Conservation (phyloP, 768 basidiomycete genomes). For the Leccinellum luteum region DNA sequence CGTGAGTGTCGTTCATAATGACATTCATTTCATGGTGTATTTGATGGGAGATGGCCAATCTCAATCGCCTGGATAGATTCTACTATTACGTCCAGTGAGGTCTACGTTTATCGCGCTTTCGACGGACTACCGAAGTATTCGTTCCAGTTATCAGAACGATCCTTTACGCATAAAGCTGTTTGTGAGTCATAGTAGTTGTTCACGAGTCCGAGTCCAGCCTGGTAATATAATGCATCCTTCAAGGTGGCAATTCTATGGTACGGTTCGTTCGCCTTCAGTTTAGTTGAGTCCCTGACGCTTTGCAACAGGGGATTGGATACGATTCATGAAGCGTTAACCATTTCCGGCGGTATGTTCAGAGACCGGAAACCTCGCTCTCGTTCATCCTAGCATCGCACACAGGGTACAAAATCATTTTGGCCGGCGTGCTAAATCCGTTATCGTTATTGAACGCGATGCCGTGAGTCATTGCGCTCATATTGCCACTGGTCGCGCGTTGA, state of each 20-base stretch:
- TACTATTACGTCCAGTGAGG: slow-evolving; percentile 4
- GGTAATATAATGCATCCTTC: not conserved
- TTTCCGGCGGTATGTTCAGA: slow-evolving; percentile 8
- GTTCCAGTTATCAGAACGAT: slow-evolving; percentile 9
- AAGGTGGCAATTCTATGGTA: slow-evolving; percentile 17
- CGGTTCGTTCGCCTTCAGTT: not conserved
- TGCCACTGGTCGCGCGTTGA: not conserved
- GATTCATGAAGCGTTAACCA: slow-evolving; percentile 7
- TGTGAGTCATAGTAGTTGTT: slow-evolving; percentile 8
- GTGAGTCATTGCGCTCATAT: slow-evolving; percentile 6
- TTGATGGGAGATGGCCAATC: not conserved
- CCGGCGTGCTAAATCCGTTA: not conserved
- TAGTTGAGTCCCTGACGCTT: not conserved
- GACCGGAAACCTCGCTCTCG: not conserved
- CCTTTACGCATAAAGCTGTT: not conserved
- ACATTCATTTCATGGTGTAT: no score
- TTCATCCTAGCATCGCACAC: not conserved
- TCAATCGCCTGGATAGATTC: not conserved
- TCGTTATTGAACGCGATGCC: not conserved
- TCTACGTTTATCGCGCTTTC: not conserved
- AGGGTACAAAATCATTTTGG: slow-evolving; percentile 11
- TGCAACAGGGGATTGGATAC: slow-evolving; percentile 7
- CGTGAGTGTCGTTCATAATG: not conserved
- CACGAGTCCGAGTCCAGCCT: not conserved
- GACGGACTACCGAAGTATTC: not conserved